Base-by-base conservation (phyloP, 345 rosid genomes). In the Conringia planisiliqua region DNA sequence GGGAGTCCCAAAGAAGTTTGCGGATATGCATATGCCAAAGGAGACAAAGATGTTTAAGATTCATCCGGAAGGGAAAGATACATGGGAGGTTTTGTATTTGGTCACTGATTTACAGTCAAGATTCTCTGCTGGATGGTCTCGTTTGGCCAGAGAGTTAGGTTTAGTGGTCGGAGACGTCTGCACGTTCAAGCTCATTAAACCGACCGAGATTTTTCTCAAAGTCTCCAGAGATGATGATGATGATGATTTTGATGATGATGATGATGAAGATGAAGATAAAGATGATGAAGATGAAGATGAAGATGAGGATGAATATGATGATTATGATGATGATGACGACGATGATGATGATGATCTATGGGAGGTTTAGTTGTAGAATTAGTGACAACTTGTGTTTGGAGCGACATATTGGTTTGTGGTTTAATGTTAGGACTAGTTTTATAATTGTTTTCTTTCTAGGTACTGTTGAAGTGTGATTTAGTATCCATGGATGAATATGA, bases 101-200 rank as follows among this genome's bases (percentile, higher is more conserved):
- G 54, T 46, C 44, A 70, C 20, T 63, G 66, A 46, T 70, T 6
- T 4, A 7, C 80, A 76, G 26, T 17, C 80, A 20, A 76, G 61
- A 70, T 55, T 76, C 44, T 70, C 75, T 55, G 66, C 52, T 35
- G 80, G 80, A 24, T 76, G 80, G 80, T 38, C 40, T 63, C 71
- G 75, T 63, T 36, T 70, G 44, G 40, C 69, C 29, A 70, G 39
- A 46, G 60, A 55, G 2, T 14, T 70, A 62, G 75, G 44, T 27
- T 63, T 76, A 46, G 61, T 1, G 44, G 52, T 63, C 0, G 75
- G 80, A 46, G 75, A 76, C 29, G 38, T 62, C 26, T 76, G 75
- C 71, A 60, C 13, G 0, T 70, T 76, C 66, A 36, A 70, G 54
- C 75, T 76, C 71, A 27, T 55, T 51, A 63, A 70, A 36, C 75